phyloP scores from a whole-genome alignment of 352 stramenopile genomes.

The Pythium graminicola region DNA sequence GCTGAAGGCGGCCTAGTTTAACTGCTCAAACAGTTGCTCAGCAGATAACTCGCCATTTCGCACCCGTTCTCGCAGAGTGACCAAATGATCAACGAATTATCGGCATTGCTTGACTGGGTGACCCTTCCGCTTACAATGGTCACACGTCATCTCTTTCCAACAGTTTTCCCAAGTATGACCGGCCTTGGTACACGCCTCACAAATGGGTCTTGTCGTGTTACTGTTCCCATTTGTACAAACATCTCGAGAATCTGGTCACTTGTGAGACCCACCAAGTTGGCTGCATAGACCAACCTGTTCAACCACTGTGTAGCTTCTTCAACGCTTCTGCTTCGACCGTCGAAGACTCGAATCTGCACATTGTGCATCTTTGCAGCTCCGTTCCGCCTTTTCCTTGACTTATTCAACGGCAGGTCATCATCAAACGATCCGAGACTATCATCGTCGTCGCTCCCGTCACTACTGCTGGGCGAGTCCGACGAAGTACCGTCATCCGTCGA shows the following conservation, averaged over 20 bases:
- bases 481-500: no score
- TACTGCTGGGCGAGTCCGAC: neutral
- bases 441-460: neutral
- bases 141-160: neutral
- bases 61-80: neutral
- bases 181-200: neutral
- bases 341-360: slow-evolving; percentile 2
- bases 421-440: neutral
- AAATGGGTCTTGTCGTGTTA: neutral
- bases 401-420: neutral
- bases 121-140: neutral
- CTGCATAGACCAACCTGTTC: slow-evolving; percentile 1
- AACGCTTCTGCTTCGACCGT: neutral
- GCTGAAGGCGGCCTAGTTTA: slow-evolving; percentile 2
- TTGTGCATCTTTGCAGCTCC: slow-evolving; percentile 1
- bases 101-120: neutral
- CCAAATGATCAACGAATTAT: neutral
- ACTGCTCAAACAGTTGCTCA: slow-evolving; percentile 1
- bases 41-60: slow-evolving; percentile 1
- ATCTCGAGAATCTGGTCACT: neutral
- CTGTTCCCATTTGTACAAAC: neutral
- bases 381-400: neutral
- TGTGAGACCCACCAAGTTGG: neutral
- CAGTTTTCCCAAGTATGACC: neutral
- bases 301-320: slow-evolving; percentile 9